Conservation (phyloP, 2,329 filamentous ascomycete genomes). For the Fusarium phyllophilum region DNA sequence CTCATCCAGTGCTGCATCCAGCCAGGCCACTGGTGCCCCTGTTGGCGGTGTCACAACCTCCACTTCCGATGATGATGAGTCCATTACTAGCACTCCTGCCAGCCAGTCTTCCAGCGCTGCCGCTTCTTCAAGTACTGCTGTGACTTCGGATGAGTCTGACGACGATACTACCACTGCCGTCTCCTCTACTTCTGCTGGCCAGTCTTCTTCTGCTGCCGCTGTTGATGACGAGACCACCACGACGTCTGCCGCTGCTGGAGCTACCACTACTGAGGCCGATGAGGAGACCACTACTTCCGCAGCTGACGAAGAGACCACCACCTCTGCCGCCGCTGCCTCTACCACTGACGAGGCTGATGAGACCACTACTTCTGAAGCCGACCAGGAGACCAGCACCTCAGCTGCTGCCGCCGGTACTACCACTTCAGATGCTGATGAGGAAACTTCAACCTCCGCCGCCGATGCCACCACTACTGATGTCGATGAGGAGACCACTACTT, state of each 20-base stretch:
- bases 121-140: neutral
- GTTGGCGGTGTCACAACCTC: neutral
- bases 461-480: no score
- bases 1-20: neutral
- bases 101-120: neutral
- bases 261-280: no score
- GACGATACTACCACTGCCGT: neutral
- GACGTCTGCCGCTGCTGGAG: no score
- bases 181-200: neutral
- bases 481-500: no score
- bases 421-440: neutral
- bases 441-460: no score
- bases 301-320: no score
- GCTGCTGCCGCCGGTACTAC: neutral
- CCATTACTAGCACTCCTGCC: neutral
- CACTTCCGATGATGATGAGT: neutral
- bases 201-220: neutral
- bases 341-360: no score
- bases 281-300: no score
- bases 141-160: neutral
- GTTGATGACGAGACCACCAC: neutral
- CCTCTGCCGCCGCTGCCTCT: no score
- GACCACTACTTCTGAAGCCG: no score
- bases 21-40: neutral
- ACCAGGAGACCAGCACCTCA: neutral